Conservation (phyloP, 1,284 basidiomycete genomes). For the Marasmius fiardii region DNA sequence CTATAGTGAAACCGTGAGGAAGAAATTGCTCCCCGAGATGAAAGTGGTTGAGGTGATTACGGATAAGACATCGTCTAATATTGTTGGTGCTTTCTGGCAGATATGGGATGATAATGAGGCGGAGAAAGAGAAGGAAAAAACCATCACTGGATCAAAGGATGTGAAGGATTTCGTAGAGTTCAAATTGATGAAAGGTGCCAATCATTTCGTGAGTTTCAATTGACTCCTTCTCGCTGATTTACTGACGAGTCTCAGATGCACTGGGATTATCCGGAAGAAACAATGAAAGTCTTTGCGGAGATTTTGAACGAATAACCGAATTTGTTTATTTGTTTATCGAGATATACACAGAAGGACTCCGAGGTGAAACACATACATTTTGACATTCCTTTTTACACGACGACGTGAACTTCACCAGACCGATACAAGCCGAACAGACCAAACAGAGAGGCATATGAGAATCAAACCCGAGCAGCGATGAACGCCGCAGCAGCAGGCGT, state of each 20-base stretch:
- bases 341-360: too few species aligned
- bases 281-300: neutral
- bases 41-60: neutral
- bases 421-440: too few species aligned
- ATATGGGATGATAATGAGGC: conserved; percentile 1
- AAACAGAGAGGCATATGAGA: too few species aligned
- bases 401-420: too few species aligned
- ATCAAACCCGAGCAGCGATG: too few species aligned
- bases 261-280: conserved; percentile 1
- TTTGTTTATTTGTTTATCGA: neutral
- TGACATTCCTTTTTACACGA: too few species aligned
- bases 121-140: neutral
- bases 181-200: conserved; percentile 1
- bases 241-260: neutral
- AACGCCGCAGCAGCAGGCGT: too few species aligned
- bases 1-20: neutral
- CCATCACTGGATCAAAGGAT: neutral
- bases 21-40: neutral
- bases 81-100: neutral
- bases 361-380: too few species aligned
- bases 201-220: conserved; percentile 10
- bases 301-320: neutral
- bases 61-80: neutral
- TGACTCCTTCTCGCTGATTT: too few species aligned
- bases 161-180: conserved; percentile 1